Base-by-base conservation (phyloP, 805 yeast species). In the Lachancea fermentati region DNA sequence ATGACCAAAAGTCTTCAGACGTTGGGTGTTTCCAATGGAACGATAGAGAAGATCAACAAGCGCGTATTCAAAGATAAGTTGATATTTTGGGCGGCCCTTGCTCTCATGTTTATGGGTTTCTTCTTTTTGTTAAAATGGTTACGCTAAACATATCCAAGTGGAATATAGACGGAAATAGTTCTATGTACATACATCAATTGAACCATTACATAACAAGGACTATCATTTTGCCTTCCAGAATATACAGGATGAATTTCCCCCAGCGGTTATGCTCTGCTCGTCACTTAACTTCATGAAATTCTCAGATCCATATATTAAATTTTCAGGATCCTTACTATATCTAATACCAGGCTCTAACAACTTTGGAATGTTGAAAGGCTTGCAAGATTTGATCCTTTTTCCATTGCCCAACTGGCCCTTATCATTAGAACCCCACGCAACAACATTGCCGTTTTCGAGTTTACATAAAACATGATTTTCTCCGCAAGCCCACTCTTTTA, bases 391-490 rank as follows among this genome's bases (percentile, higher is more conserved):
- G 44, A 73, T 72, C 31, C 73, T 68, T 53, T 82, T 83, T 19
- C 96, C 95, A 54, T 79, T 85, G 9, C 95, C 96, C 32, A 85
- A 69, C 63, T 91, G 96, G 17, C 91, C 95, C 50, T 49, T 68
- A 53, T 79, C 83, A 60, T 89, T 91, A 32, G 78, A 81, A 17
- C 98, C 98, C 87, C 95, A 87, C 4, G 67, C 73, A 29, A 81
- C 58, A 15, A 87, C 81, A 53, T 82, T 87, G 15, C 73, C 73
- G 45, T 81, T 81, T 31, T 68, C 60, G 42, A 84, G 63, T 7
- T 78, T 76, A 8, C 81, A 74, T 33, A 81, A 69, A 0, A 68
- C 66, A 53, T 89, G 96, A 46, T 79, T 78, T 6, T 65, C 63
- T 3, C 95, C 95, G 15, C 78, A 67, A 5, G 74, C 59, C 72